These are phyloP conservation scores for Medicago truncatula DNA, from an alignment of 306 rosid species.

Conservation along the genomic window DNA sequence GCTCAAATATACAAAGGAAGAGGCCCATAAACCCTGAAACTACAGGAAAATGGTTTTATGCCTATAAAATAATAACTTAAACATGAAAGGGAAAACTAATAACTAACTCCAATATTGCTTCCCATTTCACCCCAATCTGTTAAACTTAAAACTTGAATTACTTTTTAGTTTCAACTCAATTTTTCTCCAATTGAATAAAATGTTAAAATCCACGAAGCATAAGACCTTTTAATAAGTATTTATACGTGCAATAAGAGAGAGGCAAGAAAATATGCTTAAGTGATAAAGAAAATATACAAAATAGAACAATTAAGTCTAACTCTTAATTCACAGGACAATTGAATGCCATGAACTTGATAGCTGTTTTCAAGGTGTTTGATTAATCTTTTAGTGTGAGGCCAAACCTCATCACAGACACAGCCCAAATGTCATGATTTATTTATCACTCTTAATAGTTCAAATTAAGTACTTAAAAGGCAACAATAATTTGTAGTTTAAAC, in stretches of 20 bases:
- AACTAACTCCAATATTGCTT: slow-evolving; percentile 20
- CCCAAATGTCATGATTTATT: background rate
- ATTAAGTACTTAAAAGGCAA: background rate
- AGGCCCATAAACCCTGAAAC: slow-evolving; percentile 19
- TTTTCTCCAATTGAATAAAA: slow-evolving; percentile 7
- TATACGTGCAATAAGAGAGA: slow-evolving; percentile 1
- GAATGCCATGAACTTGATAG: slow-evolving; percentile 18
- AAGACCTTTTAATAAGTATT: slow-evolving; percentile 21
- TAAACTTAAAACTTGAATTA: slow-evolving; percentile 3
- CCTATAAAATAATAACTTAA: slow-evolving; percentile 23
- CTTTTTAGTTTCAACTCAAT: slow-evolving; percentile 7
- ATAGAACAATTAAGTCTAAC: slow-evolving; percentile 25
- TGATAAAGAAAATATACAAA: slow-evolving; percentile 18
- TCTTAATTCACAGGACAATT: slow-evolving; percentile 19
- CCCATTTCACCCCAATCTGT: slow-evolving; percentile 23
- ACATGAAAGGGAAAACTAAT: slow-evolving; percentile 3
- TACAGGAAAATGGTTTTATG: background rate
- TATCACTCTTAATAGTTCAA: background rate
- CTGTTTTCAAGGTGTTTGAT: background rate
- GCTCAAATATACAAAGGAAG: slow-evolving; percentile 27
- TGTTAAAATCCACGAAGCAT: slow-evolving; percentile 6
- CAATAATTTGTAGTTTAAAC: slow-evolving; percentile 16
- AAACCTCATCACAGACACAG: slow-evolving; percentile 4
- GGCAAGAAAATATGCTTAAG: background rate
- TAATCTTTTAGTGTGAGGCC: slow-evolving; percentile 2